Conservation (phyloP, 495 filamentous ascomycete species). For the Ascobolus immersus region DNA sequence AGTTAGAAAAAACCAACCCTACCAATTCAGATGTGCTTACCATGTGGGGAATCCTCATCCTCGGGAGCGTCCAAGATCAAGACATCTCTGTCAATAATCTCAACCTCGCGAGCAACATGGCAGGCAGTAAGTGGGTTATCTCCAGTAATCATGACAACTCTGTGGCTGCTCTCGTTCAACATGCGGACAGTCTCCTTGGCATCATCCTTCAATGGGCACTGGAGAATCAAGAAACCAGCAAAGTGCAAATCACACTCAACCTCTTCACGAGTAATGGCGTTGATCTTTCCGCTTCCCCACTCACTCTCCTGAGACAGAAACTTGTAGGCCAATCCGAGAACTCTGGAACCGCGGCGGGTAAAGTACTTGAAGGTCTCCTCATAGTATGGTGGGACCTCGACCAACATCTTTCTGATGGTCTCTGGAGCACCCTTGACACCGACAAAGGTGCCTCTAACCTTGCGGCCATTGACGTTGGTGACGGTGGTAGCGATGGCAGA, state of each 20-base stretch:
- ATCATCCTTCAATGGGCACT: slow-evolving; percentile 90
- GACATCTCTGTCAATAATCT: slow-evolving; percentile 91
- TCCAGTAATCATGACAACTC: slow-evolving; percentile 96
- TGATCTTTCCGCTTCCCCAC: slow-evolving; percentile 57
- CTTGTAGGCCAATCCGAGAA: slow-evolving; percentile 83
- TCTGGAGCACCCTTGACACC: slow-evolving; percentile 93
- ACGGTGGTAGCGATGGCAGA: slow-evolving; percentile 72
- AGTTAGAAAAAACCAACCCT: background rate
- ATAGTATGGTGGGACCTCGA: slow-evolving; percentile 59
- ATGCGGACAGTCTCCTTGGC: slow-evolving; percentile 80
- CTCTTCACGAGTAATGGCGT: slow-evolving; percentile 76
- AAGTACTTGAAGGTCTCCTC: slow-evolving; percentile 98
- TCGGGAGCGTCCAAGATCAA: slow-evolving; percentile 88
- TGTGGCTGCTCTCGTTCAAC: slow-evolving; percentile 96
- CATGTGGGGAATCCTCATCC: slow-evolving; percentile 52
- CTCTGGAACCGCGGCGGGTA: slow-evolving; percentile 77
- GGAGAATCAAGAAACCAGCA: slow-evolving; percentile 85
- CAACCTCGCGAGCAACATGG: slow-evolving; percentile 83
- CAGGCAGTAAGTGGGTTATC: slow-evolving; percentile 94
- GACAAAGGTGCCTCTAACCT: slow-evolving; percentile 57
- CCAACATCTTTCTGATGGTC: slow-evolving; percentile 79
- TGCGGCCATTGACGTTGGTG: slow-evolving; percentile 44
- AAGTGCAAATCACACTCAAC: slow-evolving; percentile 65
- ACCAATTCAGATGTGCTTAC: slow-evolving; percentile 2
- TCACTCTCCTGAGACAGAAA: slow-evolving; percentile 59